phyloP scores from a whole-genome alignment of 106 monocot genomes.

The Chionographis japonica region DNA sequence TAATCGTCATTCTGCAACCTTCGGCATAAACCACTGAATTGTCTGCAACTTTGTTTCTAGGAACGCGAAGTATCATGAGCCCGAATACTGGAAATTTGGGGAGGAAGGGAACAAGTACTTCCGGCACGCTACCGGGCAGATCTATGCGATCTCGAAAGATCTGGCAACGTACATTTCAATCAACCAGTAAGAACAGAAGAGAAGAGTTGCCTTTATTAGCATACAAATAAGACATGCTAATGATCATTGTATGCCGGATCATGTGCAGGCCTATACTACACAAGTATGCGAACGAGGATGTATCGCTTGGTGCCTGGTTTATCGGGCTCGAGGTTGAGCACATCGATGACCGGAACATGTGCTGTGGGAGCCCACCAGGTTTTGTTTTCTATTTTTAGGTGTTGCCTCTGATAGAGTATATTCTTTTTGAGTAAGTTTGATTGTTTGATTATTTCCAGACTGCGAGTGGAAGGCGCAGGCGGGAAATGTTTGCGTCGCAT shows the following conservation, averaged over 20 bases:
- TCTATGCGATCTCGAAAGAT: slow-evolving; percentile 61
- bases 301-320: slow-evolving; percentile 79
- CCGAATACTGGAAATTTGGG: slow-evolving; percentile 73
- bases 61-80: slow-evolving; percentile 52
- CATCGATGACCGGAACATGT: slow-evolving; percentile 73
- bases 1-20: no score
- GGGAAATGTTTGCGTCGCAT: slow-evolving; percentile 70
- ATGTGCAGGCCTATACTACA: slow-evolving; percentile 62
- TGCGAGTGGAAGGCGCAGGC: slow-evolving; percentile 87
- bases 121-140: slow-evolving; percentile 55
- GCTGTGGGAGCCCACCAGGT: slow-evolving; percentile 85
- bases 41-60: slow-evolving; percentile 7
- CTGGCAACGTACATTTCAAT: slow-evolving; percentile 72
- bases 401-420: not conserved
- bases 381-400: not conserved
- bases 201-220: not conserved
- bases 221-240: not conserved
- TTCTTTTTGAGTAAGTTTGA: no score
- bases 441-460: slow-evolving; percentile 25
- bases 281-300: slow-evolving; percentile 87
- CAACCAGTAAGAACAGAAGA: slow-evolving; percentile 36
- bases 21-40: not conserved
- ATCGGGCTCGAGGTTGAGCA: slow-evolving; percentile 85
- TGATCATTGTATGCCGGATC: not conserved
- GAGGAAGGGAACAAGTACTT: slow-evolving; percentile 67